Conservation (phyloP, 106 monocot genomes). For the Dioscorea zingiberensis region DNA sequence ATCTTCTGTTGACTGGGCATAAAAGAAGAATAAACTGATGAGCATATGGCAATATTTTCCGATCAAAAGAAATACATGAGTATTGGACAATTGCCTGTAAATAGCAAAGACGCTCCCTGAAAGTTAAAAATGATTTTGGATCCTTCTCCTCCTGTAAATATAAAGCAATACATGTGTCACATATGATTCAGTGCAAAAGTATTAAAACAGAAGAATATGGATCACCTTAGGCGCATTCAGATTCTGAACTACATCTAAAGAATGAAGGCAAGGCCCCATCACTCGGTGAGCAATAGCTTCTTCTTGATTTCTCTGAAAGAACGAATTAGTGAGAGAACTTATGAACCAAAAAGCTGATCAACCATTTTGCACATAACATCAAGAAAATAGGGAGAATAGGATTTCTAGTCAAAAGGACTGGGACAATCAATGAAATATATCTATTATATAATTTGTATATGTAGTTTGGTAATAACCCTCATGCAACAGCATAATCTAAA, state of each 20-base stretch:
- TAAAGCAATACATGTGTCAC: neutral
- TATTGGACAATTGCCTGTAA: slow-evolving; percentile 46
- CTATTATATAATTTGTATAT: too few species aligned
- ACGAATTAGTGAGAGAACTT: too few species aligned
- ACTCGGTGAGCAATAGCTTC: slow-evolving; percentile 56
- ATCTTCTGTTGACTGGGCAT: slow-evolving; percentile 66
- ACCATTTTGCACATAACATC: too few species aligned
- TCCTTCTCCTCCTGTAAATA: slow-evolving; percentile 49
- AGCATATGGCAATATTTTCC: neutral
- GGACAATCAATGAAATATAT: too few species aligned
- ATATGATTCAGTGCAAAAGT: neutral
- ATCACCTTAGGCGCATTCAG: slow-evolving; percentile 54
- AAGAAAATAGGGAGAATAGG: too few species aligned
- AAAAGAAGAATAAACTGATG: slow-evolving; percentile 4
- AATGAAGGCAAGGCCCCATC: slow-evolving; percentile 60
- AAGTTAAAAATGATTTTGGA: slow-evolving; percentile 57
- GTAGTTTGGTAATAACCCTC: too few species aligned
- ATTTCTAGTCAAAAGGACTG: too few species aligned
- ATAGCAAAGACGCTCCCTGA: slow-evolving; percentile 67
- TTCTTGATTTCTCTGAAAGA: slow-evolving; percentile 32
- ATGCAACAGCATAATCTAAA: too few species aligned
- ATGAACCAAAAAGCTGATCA: too few species aligned
- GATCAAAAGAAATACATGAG: neutral
- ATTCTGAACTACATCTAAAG: slow-evolving; percentile 43
- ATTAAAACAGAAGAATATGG: slow-evolving; percentile 1